Percentiles rank a stretch among this genome's conserved stretches.
These are phyloP conservation scores for Raddia guianensis DNA, from an alignment of 176 grass and related monocot genomes.

Conservation along the genomic window DNA sequence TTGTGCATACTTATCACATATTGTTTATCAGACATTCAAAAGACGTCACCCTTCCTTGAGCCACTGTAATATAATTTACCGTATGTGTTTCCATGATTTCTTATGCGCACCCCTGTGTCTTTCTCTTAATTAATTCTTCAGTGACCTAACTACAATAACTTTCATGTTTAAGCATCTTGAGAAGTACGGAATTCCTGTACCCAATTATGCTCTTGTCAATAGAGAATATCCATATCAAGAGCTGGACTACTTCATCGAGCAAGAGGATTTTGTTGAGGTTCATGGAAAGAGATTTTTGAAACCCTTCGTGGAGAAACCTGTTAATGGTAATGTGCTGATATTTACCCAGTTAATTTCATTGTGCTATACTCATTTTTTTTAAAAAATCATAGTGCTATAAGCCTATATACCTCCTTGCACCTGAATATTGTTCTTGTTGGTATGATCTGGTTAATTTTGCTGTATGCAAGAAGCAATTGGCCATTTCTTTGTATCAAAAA, in stretches of 20 bases:
- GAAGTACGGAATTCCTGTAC: conserved; percentile 83
- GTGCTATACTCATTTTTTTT: background rate
- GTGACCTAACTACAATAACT: conserved; percentile 35
- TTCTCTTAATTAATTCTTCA: conserved; percentile 18
- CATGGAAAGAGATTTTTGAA: conserved; percentile 87
- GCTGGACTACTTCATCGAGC: conserved; percentile 87
- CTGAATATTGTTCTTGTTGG: conserved; percentile 15
- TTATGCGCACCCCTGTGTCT: background rate
- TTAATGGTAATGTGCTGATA: conserved; percentile 64
- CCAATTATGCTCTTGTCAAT: conserved; percentile 89
- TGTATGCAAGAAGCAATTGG: conserved; percentile 21
- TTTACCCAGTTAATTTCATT: conserved; percentile 22
- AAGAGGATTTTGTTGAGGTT: conserved; percentile 98
- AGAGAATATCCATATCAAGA: conserved; percentile 97
- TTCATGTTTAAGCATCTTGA: conserved; percentile 73
- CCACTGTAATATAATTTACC: background rate
- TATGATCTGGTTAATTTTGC: background rate
- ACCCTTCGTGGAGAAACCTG: conserved; percentile 99
- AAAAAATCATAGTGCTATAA: background rate
- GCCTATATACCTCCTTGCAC: background rate
- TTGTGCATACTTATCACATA: background rate
- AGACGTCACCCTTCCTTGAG: background rate
- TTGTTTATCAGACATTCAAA: conserved; percentile 18
- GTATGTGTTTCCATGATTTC: conserved; percentile 13
- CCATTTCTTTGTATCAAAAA: background rate